Conservation (phyloP, 2,329 filamentous ascomycete genomes). For the Ophiostoma pallidulum region DNA sequence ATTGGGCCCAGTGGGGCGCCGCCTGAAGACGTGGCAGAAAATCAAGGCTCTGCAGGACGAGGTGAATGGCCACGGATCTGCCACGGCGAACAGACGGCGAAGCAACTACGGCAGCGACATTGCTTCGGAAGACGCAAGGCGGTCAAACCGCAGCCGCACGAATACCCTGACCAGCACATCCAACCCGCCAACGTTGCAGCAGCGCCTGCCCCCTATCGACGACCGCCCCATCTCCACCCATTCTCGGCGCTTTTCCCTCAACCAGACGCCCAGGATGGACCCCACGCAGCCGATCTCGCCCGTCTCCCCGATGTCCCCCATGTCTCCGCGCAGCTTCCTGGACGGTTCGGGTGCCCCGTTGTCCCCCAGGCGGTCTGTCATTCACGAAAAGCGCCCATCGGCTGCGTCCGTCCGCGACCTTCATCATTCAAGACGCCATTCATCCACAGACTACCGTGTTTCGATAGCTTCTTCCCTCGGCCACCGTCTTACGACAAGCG, state of each 20-base stretch:
- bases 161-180: conserved; percentile 44
- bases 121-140: conserved; percentile 44
- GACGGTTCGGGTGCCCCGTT: conserved; percentile 27
- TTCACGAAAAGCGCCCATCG: conserved; percentile 55
- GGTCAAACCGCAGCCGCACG: conserved; percentile 43
- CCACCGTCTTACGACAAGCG: conserved; percentile 35
- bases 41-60: conserved; percentile 88
- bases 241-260: conserved; percentile 38
- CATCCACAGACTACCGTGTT: conserved; percentile 65
- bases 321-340: conserved; percentile 8
- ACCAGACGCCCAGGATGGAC: conserved; percentile 41
- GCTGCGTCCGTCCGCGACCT: conserved; percentile 74
- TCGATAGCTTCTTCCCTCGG: conserved; percentile 25
- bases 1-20: conserved; percentile 77
- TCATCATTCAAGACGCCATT: conserved; percentile 78
- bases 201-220: conserved; percentile 32
- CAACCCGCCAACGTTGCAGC: conserved; percentile 40
- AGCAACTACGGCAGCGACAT: conserved; percentile 51
- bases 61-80: conserved; percentile 46
- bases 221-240: conserved; percentile 39
- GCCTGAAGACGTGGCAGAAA: conserved; percentile 93
- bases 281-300: conserved; percentile 32
- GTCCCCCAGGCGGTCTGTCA: conserved; percentile 27
- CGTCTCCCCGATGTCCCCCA: conserved; percentile 28
- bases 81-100: conserved; percentile 28